phyloP scores from a whole-genome alignment of 2,329 filamentous ascomycete species.

The Aureobasidium sp. region DNA sequence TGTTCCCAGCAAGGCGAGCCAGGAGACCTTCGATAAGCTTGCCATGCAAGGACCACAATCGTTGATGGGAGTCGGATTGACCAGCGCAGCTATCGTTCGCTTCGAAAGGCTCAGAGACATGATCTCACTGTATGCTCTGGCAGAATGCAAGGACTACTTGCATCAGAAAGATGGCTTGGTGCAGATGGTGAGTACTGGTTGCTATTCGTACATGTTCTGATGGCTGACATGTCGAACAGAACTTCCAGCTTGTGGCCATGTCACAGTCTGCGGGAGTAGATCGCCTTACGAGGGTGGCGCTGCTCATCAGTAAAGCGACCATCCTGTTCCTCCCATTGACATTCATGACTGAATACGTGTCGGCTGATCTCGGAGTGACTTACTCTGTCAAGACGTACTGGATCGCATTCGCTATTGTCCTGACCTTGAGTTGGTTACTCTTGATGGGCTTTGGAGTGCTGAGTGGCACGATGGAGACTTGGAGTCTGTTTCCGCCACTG shows the following conservation, averaged over 20 bases:
- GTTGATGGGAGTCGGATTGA: constrained; percentile 36
- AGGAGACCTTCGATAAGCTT: constrained; percentile 21
- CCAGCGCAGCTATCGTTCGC: constrained; percentile 44
- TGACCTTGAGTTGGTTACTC: constrained; percentile 49
- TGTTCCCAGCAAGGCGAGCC: constrained; percentile 21
- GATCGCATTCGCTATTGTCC: constrained; percentile 56
- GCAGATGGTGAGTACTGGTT: constrained; percentile 45
- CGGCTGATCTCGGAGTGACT: constrained; percentile 51
- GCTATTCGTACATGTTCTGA: not conserved
- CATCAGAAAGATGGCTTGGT: constrained; percentile 63
- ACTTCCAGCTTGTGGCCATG: constrained; percentile 69
- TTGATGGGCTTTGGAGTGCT: constrained; percentile 49
- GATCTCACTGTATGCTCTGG: constrained; percentile 51
- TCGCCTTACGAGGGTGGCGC: constrained; percentile 60
- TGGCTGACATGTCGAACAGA: constrained; percentile 36
- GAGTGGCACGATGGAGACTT: constrained; percentile 46
- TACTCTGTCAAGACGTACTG: constrained; percentile 59
- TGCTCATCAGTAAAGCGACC: constrained; percentile 64
- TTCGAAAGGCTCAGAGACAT: constrained; percentile 53
- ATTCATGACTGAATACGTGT: constrained; percentile 65
- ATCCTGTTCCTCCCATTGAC: constrained; percentile 68
- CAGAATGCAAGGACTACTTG: constrained; percentile 53
- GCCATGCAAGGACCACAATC: constrained; percentile 21
- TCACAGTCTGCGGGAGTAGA: constrained; percentile 67
- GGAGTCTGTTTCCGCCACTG: constrained; percentile 7